Conservation (phyloP, 1,284 basidiomycete genomes). For the Porogramme epimiltina region DNA sequence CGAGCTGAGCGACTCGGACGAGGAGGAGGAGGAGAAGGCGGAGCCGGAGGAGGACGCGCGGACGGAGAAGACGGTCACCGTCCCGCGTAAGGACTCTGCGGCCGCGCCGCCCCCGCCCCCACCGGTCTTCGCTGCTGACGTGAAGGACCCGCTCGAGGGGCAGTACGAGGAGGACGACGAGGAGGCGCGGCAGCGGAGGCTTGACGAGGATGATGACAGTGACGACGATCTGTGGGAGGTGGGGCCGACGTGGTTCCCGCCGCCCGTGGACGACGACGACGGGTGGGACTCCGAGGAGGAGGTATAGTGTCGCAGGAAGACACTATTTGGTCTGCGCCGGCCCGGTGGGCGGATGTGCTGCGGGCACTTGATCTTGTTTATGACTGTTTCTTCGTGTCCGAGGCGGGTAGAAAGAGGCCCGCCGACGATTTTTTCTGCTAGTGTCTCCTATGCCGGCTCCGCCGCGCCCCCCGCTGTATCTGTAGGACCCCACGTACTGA, state of each 20-base stretch:
- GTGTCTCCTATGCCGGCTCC: too few relatives aligned
- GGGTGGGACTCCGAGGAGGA: conserved; percentile 9
- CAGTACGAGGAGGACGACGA: neutral
- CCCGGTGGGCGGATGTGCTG: too few relatives aligned
- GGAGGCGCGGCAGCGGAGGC: neutral
- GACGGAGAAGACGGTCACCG: neutral
- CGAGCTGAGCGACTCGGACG: conserved; percentile 25
- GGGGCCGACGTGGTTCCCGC: neutral
- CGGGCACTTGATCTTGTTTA: too few relatives aligned
- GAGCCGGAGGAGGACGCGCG: conserved; percentile 2
- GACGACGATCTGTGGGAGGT: conserved; percentile 7
- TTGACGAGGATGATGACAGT: conserved; percentile 2
- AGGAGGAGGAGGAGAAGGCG: conserved; percentile 15
- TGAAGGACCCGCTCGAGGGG: neutral
- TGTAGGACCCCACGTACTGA: too few relatives aligned
- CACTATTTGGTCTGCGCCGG: too few relatives aligned
- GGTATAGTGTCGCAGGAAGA: too few relatives aligned
- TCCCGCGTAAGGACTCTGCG: neutral
- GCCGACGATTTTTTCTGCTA: too few relatives aligned
- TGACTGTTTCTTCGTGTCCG: too few relatives aligned
- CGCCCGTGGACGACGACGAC: neutral
- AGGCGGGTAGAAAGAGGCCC: too few relatives aligned
- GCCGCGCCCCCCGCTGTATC: too few relatives aligned
- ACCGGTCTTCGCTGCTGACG: conserved; percentile 4
- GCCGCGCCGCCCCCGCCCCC: neutral